phyloP scores from a whole-genome alignment of 2,329 filamentous ascomycete genomes.

The Aspergillus phoenicis region DNA sequence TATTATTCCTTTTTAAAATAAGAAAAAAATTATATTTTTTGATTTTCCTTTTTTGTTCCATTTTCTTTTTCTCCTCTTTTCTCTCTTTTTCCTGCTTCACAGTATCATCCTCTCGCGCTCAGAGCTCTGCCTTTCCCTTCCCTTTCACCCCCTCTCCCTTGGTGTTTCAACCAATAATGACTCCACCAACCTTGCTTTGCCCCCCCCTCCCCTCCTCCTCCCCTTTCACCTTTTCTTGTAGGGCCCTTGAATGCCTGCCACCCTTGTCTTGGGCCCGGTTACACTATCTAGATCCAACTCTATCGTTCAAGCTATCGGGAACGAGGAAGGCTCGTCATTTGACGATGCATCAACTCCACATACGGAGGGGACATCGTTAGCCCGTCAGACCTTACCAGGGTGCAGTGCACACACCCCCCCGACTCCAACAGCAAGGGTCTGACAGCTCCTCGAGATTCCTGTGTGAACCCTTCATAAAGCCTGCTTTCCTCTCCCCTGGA shows the following conservation, averaged over 20 bases:
- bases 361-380: slow-evolving; percentile 6
- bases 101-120: no score
- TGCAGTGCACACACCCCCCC: slow-evolving; percentile 1
- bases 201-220: neutral
- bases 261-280: slow-evolving; percentile 21
- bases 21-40: neutral
- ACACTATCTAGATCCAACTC: slow-evolving; percentile 25
- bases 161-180: slow-evolving; percentile 15
- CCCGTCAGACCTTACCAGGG: slow-evolving; percentile 14
- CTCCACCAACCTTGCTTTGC: slow-evolving; percentile 23
- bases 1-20: neutral
- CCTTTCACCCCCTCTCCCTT: neutral
- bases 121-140: neutral
- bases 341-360: slow-evolving; percentile 17
- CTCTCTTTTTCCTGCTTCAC: neutral
- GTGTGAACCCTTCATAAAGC: slow-evolving; percentile 22
- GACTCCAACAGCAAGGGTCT: slow-evolving; percentile 19
- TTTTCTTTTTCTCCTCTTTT: no score
- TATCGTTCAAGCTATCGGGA: slow-evolving; percentile 28
- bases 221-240: slow-evolving; percentile 5
- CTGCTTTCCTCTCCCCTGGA: slow-evolving; percentile 10
- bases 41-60: no score
- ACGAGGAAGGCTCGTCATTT: slow-evolving; percentile 21
- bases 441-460: slow-evolving; percentile 24
- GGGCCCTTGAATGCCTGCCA: slow-evolving; percentile 11